phyloP scores from a whole-genome alignment of 2,329 filamentous ascomycete species.

The Aureobasidium sp. region DNA sequence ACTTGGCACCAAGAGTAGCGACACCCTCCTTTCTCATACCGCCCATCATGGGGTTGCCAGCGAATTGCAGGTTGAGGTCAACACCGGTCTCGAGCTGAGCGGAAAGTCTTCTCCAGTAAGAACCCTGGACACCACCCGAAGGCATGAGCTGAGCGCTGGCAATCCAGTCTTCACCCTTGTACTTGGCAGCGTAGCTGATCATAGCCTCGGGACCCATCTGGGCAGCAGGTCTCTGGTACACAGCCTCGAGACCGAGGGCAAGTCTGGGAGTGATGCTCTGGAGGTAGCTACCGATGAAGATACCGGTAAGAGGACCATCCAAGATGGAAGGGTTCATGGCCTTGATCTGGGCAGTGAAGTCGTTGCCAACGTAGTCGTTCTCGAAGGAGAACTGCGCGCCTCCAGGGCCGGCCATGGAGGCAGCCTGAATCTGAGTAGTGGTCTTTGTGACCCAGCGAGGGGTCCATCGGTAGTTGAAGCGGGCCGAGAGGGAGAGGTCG shows the following conservation, averaged over 20 bases:
- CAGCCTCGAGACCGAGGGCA: conserved; percentile 78
- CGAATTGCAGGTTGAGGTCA: conserved; percentile 83
- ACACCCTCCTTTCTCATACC: conserved; percentile 75
- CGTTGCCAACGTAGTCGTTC: conserved; percentile 85
- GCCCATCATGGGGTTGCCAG: conserved; percentile 61
- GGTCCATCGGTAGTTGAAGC: conserved; percentile 90
- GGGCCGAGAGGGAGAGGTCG: conserved; percentile 74
- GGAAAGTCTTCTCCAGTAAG: conserved; percentile 87
- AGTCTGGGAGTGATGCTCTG: conserved; percentile 84
- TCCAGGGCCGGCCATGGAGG: conserved; percentile 43
- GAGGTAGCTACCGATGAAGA: conserved; percentile 91
- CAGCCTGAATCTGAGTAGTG: conserved; percentile 65
- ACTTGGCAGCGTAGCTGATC: conserved; percentile 81
- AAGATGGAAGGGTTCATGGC: conserved; percentile 90
- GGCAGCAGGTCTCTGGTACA: conserved; percentile 83
- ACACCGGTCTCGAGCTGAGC: conserved; percentile 96
- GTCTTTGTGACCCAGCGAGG: conserved; percentile 75
- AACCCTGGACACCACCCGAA: conserved; percentile 78
- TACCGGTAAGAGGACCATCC: conserved; percentile 86
- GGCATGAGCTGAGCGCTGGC: conserved; percentile 83
- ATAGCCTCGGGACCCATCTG: conserved; percentile 84
- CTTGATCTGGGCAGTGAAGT: conserved; percentile 91
- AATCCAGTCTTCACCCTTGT: conserved; percentile 88
- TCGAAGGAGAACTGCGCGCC: conserved; percentile 91
- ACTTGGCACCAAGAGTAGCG: conserved; percentile 90